These are phyloP conservation scores for Hibiscus trionum DNA, from an alignment of 345 rosid genomes.

Conservation along the genomic window DNA sequence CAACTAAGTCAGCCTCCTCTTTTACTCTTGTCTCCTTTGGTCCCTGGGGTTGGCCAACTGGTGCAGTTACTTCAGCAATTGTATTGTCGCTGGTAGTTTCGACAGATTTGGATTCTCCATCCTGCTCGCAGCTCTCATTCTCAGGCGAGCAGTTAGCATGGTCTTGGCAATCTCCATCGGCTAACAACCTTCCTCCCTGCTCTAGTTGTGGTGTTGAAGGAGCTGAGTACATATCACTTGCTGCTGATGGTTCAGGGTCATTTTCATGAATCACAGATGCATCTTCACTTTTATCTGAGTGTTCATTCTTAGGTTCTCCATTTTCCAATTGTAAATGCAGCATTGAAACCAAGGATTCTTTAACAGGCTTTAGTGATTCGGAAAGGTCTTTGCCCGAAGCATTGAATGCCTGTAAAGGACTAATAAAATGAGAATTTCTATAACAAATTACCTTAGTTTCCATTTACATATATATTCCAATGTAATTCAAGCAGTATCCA, in stretches of 20 bases:
- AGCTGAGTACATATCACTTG: conserved; percentile 54
- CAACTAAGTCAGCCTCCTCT: conserved; percentile 42
- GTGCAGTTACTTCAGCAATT: conserved; percentile 25
- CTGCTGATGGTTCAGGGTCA: conserved; percentile 26
- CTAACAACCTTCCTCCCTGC: conserved; percentile 45
- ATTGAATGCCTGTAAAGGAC: conserved; percentile 64
- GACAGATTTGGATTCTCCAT: conserved; percentile 75
- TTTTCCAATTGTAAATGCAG: conserved; percentile 37
- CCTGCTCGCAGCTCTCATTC: conserved; percentile 51
- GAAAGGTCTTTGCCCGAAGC: conserved; percentile 39
- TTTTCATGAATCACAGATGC: conserved; percentile 23
- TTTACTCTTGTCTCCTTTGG: conserved; percentile 22
- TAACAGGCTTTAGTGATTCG: conserved; percentile 58
- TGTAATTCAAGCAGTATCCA: conserved; percentile 1
- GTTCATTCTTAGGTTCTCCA: conserved; percentile 22
- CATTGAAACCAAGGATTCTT: conserved; percentile 58
- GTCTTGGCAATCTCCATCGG: conserved; percentile 65
- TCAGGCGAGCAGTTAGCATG: conserved; percentile 45
- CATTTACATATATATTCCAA: not conserved
- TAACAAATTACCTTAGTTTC: not conserved
- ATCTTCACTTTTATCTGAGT: conserved; percentile 20
- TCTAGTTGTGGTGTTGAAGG: conserved; percentile 82
- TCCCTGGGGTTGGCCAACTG: conserved; percentile 16
- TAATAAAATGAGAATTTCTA: conserved; percentile 17
- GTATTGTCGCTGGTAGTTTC: conserved; percentile 56